Evolutionary conservation across 345 rosid species (phyloP), one percentile per base, ranked within the genome.

Genomic region (Linum lewisii): DNA sequence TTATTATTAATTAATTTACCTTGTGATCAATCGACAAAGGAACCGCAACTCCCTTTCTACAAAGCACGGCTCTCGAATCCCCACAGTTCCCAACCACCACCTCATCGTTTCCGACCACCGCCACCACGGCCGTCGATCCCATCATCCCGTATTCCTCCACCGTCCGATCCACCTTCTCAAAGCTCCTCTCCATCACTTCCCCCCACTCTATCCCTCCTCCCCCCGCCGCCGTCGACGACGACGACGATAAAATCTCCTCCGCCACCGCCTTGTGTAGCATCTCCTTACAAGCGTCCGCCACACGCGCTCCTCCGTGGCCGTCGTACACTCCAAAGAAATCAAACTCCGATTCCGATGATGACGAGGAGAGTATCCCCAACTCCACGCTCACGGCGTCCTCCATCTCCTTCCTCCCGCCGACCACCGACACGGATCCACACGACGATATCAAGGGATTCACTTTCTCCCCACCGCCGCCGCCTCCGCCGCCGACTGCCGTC

Each of bases 331-430:
- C 87, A 21, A 69, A 84, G 62, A 78, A 84, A 45, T 82, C 85
- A 23, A 66, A 84, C 45, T 34, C 54, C 16, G n/a, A n/a, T n/a
- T 21, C 58, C 66, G 60, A 45, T 25, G 80, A 78, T 3, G 7
- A 29, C 34, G 80, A 78, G n/a, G n/a, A n/a, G n/a, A n/a, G n/a
- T n/a, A n/a, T n/a, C 21, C 84, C 88, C 24, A 69, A 16, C 59
- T 75, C 82, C 57, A 73, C 80, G 37, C 68, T 78, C 74, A 73
- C 79, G 4, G 83, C 77, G 45, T 85, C 92, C 61, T 85, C 88
- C 88, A 85, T 85, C 71, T 79, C 92, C 29, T 63, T 72, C 66
- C 88, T 73, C 78, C 75, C 63, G n/a, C 92, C 92, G 18, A 80
- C 82, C 51, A 80, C 73, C 9, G 92, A 85, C 22, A 73, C 78